These are phyloP conservation scores for Fusarium setosum DNA, from an alignment of 2,329 filamentous ascomycete genomes.

Conservation along the genomic window DNA sequence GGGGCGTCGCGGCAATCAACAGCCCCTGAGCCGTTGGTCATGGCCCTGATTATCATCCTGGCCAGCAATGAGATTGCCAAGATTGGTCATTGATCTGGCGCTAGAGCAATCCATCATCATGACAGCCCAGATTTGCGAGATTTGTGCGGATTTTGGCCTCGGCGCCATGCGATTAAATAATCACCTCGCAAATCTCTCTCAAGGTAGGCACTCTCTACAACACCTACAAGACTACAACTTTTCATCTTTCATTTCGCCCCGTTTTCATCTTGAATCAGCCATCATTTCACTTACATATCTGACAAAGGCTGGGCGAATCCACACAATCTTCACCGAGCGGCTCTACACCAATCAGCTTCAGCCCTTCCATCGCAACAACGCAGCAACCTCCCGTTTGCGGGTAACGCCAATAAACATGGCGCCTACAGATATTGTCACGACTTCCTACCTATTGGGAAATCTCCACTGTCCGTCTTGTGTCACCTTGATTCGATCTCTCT, in stretches of 20 bases:
- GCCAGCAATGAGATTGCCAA: not conserved
- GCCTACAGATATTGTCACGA: constrained; percentile 54
- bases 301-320: not conserved
- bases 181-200: constrained; percentile 12
- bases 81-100: constrained; percentile 3
- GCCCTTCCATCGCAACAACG: constrained; percentile 1
- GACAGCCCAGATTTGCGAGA: constrained; percentile 43
- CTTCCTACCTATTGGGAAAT: constrained; percentile 76
- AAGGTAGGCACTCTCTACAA: constrained; percentile 13
- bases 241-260: not conserved
- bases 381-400: not conserved
- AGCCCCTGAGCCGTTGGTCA: not conserved
- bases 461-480: constrained; percentile 84
- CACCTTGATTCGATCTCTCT: constrained; percentile 69
- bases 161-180: constrained; percentile 27
- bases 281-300: no score
- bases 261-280: not conserved
- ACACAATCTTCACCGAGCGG: constrained; percentile 8
- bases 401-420: constrained; percentile 41
- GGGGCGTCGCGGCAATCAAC: not conserved
- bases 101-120: constrained; percentile 29
- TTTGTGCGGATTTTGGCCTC: constrained; percentile 51
- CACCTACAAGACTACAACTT: not conserved
- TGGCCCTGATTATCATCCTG: not conserved
- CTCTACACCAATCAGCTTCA: not conserved